These are phyloP conservation scores for Cyclotella choctawhatcheeana DNA, from an alignment of 108 stramenopile species.

Conservation along the genomic window DNA sequence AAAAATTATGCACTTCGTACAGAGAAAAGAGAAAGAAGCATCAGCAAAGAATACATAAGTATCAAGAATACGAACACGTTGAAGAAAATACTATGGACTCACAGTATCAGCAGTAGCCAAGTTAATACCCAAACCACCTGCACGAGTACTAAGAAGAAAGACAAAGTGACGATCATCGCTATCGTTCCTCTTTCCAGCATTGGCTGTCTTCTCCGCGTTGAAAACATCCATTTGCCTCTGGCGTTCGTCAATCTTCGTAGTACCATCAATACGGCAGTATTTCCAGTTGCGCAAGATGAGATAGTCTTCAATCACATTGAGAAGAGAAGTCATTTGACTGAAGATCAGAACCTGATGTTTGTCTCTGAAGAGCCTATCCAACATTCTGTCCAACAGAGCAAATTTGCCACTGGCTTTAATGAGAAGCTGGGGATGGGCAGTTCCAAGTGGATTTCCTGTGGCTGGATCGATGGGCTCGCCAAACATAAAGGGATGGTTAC, in stretches of 20 bases:
- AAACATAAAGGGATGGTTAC: constrained; percentile 97
- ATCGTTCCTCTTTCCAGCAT: constrained; percentile 65
- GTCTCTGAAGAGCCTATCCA: constrained; percentile 87
- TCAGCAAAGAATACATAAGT: not conserved
- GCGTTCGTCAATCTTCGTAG: constrained; percentile 95
- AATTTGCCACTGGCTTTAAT: constrained; percentile 96
- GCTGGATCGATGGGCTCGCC: constrained; percentile 92
- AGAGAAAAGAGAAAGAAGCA: not conserved
- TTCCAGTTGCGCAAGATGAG: constrained; percentile 79
- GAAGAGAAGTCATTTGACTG: constrained; percentile 95
- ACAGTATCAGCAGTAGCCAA: constrained; percentile 92
- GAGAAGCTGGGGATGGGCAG: constrained; percentile 87
- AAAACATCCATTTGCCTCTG: constrained; percentile 94
- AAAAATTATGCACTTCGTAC: constrained; percentile 93
- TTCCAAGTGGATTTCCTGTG: constrained; percentile 82
- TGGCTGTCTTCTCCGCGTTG: constrained; percentile 87
- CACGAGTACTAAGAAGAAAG: constrained; percentile 94
- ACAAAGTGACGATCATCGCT: constrained; percentile 87
- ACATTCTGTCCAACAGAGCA: constrained; percentile 95
- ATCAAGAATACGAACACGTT: not conserved
- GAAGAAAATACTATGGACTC: not conserved
- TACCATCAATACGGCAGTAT: constrained; percentile 96
- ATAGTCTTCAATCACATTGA: constrained; percentile 98
- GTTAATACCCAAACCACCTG: constrained; percentile 97
- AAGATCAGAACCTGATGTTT: constrained; percentile 99